phyloP scores from a whole-genome alignment of 1,139 yeast species.

The Sugiyamaella castrensis region DNA sequence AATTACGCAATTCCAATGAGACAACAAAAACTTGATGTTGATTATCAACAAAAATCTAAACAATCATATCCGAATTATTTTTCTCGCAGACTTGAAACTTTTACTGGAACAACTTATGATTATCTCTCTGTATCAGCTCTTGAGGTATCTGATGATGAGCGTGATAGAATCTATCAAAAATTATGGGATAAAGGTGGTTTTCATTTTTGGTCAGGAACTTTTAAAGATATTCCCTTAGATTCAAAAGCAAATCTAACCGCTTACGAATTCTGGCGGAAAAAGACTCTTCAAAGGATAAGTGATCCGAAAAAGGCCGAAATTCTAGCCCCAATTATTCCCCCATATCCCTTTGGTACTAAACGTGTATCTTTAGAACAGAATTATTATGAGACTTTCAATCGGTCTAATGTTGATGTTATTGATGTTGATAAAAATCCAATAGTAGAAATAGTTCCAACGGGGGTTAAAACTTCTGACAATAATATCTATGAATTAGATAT shows the following conservation, averaged over 20 bases:
- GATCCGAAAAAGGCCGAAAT: constrained; percentile 28
- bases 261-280: constrained; percentile 33
- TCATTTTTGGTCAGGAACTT: constrained; percentile 29
- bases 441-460: constrained; percentile 29
- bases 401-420: constrained; percentile 32
- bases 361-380: constrained; percentile 31
- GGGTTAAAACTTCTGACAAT: constrained; percentile 25
- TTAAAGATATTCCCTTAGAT: constrained; percentile 27
- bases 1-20: constrained; percentile 32
- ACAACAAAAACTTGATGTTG: constrained; percentile 19
- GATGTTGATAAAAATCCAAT: constrained; percentile 31
- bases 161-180: constrained; percentile 25
- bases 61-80: constrained; percentile 20
- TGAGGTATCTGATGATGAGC: constrained; percentile 26
- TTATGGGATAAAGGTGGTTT: constrained; percentile 31
- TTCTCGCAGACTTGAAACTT: constrained; percentile 18
- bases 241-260: constrained; percentile 27
- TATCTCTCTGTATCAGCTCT: constrained; percentile 16
- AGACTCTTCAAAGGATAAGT: constrained; percentile 26
- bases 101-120: constrained; percentile 27
- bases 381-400: constrained; percentile 33
- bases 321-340: constrained; percentile 32
- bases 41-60: constrained; percentile 15
- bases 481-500: constrained; percentile 29
- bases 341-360: constrained; percentile 33